Evolutionary conservation across 169 alveolate genomes (phyloP), one percentile per base, ranked within the genome.

Genomic region (Eimeria tenella): DNA sequence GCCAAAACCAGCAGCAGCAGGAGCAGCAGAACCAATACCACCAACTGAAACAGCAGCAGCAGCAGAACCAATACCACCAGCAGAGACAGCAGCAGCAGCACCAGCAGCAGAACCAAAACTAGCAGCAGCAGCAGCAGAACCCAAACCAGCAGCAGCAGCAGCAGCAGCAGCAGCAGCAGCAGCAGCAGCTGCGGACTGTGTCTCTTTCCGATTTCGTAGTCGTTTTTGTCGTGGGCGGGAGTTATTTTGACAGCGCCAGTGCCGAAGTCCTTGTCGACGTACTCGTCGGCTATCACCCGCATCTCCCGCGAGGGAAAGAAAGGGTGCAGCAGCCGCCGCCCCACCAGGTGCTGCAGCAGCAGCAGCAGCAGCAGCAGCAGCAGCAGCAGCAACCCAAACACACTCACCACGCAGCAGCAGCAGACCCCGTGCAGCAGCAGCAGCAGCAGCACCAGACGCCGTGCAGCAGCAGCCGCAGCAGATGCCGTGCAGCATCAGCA

Each of bases 141-240:
- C n/a, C n/a, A n/a, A n/a, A n/a, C n/a, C n/a, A n/a, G n/a, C n/a
- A n/a, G n/a, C n/a, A n/a, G n/a, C n/a, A n/a, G n/a, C n/a, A n/a
- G n/a, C n/a, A n/a, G n/a, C n/a, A n/a, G n/a, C n/a, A n/a, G n/a
- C n/a, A n/a, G n/a, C n/a, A n/a, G n/a, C n/a, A n/a, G n/a, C n/a
- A n/a, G n/a, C n/a, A n/a, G n/a, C n/a, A n/a, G n/a, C n/a, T n/a
- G 5, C 90, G 94, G 81, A 81, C 97, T 96, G 94, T 99, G 99
- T 63, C 99, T 96, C 96, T 98, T 97, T 74, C 99, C 99, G 88
- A 99, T 98, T 65, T 98, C 99, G 95, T 96, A 99, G 96, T 99
- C 99, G 96, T 99, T 99, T 92, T 98, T 99, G 96, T 99, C 99
- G 90, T 99, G 99, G 31, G 99, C 99, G 4, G 99, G 99, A 11